Base-by-base conservation (phyloP, 1,139 yeast genomes). In the Meyerozyma guilliermondii region DNA sequence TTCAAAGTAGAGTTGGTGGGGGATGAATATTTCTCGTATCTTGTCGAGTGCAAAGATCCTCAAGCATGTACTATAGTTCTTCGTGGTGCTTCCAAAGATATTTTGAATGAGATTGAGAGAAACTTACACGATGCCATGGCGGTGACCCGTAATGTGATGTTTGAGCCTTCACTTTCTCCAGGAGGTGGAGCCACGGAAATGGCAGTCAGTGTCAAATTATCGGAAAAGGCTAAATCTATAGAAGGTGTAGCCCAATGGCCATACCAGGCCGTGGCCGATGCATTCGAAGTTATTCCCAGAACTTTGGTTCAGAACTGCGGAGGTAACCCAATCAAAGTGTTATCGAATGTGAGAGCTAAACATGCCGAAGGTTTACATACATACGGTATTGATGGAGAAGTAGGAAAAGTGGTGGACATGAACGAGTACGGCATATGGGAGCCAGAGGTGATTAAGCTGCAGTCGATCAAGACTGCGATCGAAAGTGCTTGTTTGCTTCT, bases 141-240 rank as follows among this genome's bases (percentile, higher is more conserved):
- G 5, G 98, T 92, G 41, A 83, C 98, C 20, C 81, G 97, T 65
- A 94, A 94, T 60, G 97, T 94, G 39, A 80, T 87, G 76, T 83
- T 92, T 55, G 95, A 92, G 63, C 98, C 99, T 41, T 81, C 94
- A 34, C 76, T 92, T 59, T 77, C 96, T 2, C 99, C 99, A 41
- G 99, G 99, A 54, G 99, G 98, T 46, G 98, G 99, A 58, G 98
- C 99, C 41, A 92, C 98, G 18, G 99, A 92, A 68, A 92, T 94
- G 98, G 98, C 98, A 1, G 91, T 94, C 40, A 78, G 94, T 51
- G 98, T 92, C 26, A 81, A 78, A 52, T 76, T 92, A 48, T 78
- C 96, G 10, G 97, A 92, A 62, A 84, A 81, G 69, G 97, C 98
- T 40, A 91, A 91, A 68, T 76, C 81, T 41, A 81, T 94, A 53